Conservation (phyloP, 2,329 filamentous ascomycete species). For the Ophiosphaerella narmari region DNA sequence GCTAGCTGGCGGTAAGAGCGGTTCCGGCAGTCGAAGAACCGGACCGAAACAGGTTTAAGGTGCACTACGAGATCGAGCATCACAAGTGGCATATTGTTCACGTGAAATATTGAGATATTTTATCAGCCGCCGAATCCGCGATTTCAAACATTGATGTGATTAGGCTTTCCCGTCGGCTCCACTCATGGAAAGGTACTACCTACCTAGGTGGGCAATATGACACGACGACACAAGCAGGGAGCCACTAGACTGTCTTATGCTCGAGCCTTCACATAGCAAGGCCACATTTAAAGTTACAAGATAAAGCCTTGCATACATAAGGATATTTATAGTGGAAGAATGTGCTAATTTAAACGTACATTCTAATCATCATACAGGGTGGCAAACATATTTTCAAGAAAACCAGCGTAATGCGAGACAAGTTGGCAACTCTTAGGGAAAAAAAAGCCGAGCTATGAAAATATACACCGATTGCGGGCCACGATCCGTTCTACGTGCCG, state of each 20-base stretch:
- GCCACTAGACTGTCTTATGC: too few relatives aligned
- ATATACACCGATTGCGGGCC: slow-evolving; percentile 22
- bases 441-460: background rate
- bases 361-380: too few relatives aligned
- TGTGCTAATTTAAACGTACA: too few relatives aligned
- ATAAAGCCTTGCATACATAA: background rate
- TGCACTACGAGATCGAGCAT: slow-evolving; percentile 1
- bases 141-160: too few relatives aligned
- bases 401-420: background rate
- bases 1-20: slow-evolving; percentile 21
- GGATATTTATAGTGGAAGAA: slow-evolving; percentile 1
- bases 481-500: slow-evolving; percentile 17
- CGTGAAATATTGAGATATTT: background rate
- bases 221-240: too few relatives aligned
- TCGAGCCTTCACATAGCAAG: too few relatives aligned
- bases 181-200: too few relatives aligned
- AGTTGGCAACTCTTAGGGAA: too few relatives aligned
- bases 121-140: background rate
- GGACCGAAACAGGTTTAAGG: slow-evolving; percentile 1
- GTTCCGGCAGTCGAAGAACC: slow-evolving; percentile 10
- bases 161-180: too few relatives aligned
- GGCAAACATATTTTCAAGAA: too few relatives aligned
- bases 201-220: too few relatives aligned
- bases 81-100: background rate
- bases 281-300: too few relatives aligned